Evolutionary conservation across 352 stramenopile species (phyloP).

Genomic region (Globisporangium echinulatum): DNA sequence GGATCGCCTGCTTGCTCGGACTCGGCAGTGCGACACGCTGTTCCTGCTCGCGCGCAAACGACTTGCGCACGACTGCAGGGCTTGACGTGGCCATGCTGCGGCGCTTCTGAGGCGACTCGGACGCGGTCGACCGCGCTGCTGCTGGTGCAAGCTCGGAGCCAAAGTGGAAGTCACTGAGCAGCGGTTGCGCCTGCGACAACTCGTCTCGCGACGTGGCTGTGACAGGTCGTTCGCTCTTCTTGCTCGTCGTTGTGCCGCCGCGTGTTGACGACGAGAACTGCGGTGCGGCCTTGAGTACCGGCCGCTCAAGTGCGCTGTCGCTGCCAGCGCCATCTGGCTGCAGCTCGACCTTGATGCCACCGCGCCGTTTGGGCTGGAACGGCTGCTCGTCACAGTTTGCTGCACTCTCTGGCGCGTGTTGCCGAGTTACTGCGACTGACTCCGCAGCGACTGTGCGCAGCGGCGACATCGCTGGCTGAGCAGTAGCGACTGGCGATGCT

Average conservation of each 20-base stretch:
- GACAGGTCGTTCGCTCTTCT: conserved; percentile 5
- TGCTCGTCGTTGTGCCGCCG: neutral
- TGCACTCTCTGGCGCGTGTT: neutral
- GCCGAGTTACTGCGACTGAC: neutral
- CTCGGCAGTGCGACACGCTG: conserved; percentile 9
- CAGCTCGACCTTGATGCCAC: conserved; percentile 16
- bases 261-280: conserved; percentile 9
- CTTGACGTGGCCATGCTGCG: conserved; percentile 3
- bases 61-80: conserved; percentile 10
- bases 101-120: conserved; percentile 20
- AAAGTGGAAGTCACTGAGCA: conserved; percentile 38
- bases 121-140: neutral
- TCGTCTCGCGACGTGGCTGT: neutral
- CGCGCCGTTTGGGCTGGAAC: conserved; percentile 5
- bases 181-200: conserved; percentile 5
- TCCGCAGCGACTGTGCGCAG: neutral
- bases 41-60: conserved; percentile 21
- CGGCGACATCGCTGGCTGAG: too few species aligned
- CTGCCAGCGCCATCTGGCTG: conserved; percentile 1
- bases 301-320: neutral
- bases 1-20: conserved; percentile 11
- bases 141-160: conserved; percentile 12
- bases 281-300: conserved; percentile 3
- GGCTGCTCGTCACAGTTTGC: neutral
- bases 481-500: neutral